Evolutionary conservation across 1,284 basidiomycete species (phyloP), one percentile per base, ranked within the genome.

Genomic region (Leccinum subatratum): DNA sequence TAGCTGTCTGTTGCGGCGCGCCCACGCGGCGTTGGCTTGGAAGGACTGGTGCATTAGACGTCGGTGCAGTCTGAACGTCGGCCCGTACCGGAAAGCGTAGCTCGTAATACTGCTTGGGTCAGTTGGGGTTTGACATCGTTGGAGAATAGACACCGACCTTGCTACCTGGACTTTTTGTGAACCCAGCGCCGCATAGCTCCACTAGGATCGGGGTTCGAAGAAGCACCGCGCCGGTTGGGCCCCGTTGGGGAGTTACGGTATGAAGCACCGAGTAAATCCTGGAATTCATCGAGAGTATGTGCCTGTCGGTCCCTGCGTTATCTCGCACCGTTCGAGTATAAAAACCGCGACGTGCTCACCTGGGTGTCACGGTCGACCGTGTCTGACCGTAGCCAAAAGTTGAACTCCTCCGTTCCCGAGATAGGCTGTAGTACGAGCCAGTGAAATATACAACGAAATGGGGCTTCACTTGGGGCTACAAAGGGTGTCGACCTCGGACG

Each of bases 371-470:
- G n/a, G n/a, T n/a, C n/a, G 2, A 85, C 69, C 20, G 80, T 77
- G 60, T 85, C 81, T 4, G 83, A 81, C 61, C 74, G 81, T 66
- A 94, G 81, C 62, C 84, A 77, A 70, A 87, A 87, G 72, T 93
- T 94, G 45, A 90, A 77, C 18, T 86, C 79, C 71, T 93, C 91
- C 8, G 78, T 8, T 83, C 79, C 18, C 94, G 83, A 56, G 75
- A 80, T 37, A 91, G 75, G 1, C 92, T 92, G 73, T 94, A 95
- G n/a, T n/a, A n/a, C 1, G 89, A 89, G 1, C 82, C 85, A 3
- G 85, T 86, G 75, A 93, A 94, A 68, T 91, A 85, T 6, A 91
- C 78, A 63, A 88, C 81, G 67, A 93, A 89, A 72, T 87, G 84
- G 0, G 90, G 90, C 58, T 72, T 74, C n/a, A 68, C 63, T 2